Percentiles rank a stretch among this genome's conserved stretches.
Conservation (phyloP, 345 rosid species). For the Populus euphratica region DNA sequence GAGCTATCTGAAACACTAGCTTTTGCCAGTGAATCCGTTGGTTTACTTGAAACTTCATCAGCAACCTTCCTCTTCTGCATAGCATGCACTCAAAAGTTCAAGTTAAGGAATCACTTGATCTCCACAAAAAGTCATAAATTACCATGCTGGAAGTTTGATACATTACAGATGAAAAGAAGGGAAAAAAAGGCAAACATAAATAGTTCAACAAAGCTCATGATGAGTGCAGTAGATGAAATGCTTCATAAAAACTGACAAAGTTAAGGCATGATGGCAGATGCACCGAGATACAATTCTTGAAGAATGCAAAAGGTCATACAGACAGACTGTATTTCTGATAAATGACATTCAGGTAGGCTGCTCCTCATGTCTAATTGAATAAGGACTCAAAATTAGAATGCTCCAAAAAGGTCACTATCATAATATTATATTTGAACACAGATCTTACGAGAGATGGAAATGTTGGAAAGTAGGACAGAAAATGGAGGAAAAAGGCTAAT, state of each 20-base stretch:
- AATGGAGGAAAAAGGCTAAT: neutral
- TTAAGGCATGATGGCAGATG: neutral
- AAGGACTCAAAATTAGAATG: neutral
- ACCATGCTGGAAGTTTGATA: neutral
- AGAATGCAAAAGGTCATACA: neutral
- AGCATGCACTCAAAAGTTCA: neutral
- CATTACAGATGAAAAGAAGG: too few relatives aligned
- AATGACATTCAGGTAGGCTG: neutral
- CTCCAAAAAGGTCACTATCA: neutral
- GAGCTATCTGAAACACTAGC: constrained; percentile 15
- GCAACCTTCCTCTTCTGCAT: constrained; percentile 55
- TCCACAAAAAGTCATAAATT: neutral
- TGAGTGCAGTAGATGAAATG: neutral
- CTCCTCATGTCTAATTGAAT: too few relatives aligned
- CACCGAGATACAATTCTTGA: neutral
- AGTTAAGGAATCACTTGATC: neutral
- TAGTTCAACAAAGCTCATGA: neutral
- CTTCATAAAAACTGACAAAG: neutral
- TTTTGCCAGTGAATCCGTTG: constrained; percentile 49
- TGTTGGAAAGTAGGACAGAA: neutral
- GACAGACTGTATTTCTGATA: neutral
- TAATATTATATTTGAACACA: neutral
- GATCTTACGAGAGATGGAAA: neutral
- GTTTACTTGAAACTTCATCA: constrained; percentile 40
- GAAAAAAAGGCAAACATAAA: neutral